These are phyloP conservation scores for Ganoderma lingzhi DNA, from an alignment of 1,284 basidiomycete genomes.

Conservation along the genomic window DNA sequence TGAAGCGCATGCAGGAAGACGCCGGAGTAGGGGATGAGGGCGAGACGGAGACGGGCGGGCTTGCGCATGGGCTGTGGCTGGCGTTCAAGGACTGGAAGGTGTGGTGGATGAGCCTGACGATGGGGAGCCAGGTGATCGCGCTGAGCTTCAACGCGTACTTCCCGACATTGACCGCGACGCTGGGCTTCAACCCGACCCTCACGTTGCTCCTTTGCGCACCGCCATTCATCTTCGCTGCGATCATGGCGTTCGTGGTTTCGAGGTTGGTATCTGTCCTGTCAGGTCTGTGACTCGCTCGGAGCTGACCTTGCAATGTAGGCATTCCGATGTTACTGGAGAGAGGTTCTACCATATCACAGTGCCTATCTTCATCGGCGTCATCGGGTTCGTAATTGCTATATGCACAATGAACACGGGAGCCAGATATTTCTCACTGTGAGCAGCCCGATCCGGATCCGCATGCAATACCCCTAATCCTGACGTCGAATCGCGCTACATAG, in stretches of 20 bases:
- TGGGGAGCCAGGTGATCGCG: conserved; percentile 58
- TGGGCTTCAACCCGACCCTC: conserved; percentile 72
- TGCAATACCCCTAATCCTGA: conserved; percentile 7
- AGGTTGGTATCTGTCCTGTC: conserved; percentile 44
- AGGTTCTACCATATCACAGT: conserved; percentile 69
- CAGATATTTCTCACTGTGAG: conserved; percentile 78
- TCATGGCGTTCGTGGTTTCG: conserved; percentile 58
- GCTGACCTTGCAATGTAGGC: conserved; percentile 48
- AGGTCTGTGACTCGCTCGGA: too few relatives aligned
- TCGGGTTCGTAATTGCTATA: conserved; percentile 81
- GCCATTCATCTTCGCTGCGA: conserved; percentile 76
- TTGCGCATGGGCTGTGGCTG: conserved; percentile 57
- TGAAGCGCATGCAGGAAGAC: conserved; percentile 80
- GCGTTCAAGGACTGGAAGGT: conserved; percentile 79
- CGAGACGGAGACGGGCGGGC: conserved; percentile 45
- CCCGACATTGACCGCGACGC: conserved; percentile 72
- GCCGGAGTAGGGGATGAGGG: conserved; percentile 57
- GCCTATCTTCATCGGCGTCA: conserved; percentile 65
- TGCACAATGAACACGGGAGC: conserved; percentile 71
- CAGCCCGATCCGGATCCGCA: conserved; percentile 2
- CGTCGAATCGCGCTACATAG: conserved; percentile 44
- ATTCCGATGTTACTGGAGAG: conserved; percentile 75
- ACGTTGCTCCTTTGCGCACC: conserved; percentile 80
- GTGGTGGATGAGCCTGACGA: conserved; percentile 69
- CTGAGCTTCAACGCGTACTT: conserved; percentile 81